Conservation (phyloP, 2,329 filamentous ascomycete species). For the Geosmithia morbida region DNA sequence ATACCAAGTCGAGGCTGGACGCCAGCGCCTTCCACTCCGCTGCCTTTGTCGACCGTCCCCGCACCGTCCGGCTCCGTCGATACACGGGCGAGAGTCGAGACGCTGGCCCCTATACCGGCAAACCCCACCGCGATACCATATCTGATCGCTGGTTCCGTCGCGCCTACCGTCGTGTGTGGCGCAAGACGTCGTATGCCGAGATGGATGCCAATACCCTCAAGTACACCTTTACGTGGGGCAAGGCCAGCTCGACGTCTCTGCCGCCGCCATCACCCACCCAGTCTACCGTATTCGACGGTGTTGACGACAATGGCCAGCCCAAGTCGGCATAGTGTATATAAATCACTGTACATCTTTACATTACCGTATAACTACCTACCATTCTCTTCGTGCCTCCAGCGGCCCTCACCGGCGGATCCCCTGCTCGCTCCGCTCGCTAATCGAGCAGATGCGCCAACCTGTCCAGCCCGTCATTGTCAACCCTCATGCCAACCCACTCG, state of each 20-base stretch:
- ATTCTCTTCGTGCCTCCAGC: not conserved
- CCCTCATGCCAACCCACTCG: conserved; percentile 64
- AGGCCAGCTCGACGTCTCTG: conserved; percentile 7
- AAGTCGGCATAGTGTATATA: not conserved
- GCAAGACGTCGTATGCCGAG: conserved; percentile 25
- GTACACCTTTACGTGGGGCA: conserved; percentile 32
- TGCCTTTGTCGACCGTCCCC: conserved; percentile 16
- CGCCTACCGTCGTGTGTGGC: conserved; percentile 31
- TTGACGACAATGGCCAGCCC: conserved; percentile 15
- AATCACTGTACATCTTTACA: too few species aligned
- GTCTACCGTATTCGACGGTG: conserved; percentile 29
- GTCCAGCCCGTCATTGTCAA: conserved; percentile 50
- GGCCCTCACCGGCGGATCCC: not conserved
- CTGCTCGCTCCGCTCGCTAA: conserved; percentile 3
- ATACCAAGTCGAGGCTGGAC: conserved; percentile 25
- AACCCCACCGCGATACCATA: not conserved
- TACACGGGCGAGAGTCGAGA: not conserved
- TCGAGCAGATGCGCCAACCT: conserved; percentile 38
- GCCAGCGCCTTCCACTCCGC: conserved; percentile 23
- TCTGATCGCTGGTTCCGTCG: conserved; percentile 26
- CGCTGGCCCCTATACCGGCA: not conserved
- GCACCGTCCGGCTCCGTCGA: not conserved
- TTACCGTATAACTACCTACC: not conserved
- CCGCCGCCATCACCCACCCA: conserved; percentile 9
- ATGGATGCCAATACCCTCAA: conserved; percentile 13